Percentiles rank a stretch among this genome's conserved stretches.
phyloP scores from a whole-genome alignment of 2,329 filamentous ascomycete species.

The Monosporascus ibericus region DNA sequence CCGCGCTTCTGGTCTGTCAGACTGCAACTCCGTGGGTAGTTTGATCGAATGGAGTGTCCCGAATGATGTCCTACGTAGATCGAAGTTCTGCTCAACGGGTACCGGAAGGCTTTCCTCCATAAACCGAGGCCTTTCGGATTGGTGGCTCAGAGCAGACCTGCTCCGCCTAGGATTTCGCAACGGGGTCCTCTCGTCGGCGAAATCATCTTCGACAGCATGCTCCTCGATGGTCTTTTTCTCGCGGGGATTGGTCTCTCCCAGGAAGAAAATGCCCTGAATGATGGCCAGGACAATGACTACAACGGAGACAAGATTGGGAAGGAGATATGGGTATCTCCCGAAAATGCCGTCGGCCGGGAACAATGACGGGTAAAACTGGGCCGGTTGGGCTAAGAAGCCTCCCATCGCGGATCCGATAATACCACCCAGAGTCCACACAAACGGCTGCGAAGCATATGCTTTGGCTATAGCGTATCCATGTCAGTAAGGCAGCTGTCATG shows the following conservation, averaged over 20 bases:
- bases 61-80: slow-evolving; percentile 32
- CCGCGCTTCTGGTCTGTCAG: slow-evolving; percentile 2
- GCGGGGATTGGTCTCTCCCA: slow-evolving; percentile 40
- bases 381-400: slow-evolving; percentile 30
- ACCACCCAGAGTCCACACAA: slow-evolving; percentile 31
- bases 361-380: slow-evolving; percentile 27
- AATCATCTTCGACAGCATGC: slow-evolving; percentile 20
- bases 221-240: slow-evolving; percentile 14
- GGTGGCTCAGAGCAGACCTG: slow-evolving; percentile 5
- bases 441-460: slow-evolving; percentile 30
- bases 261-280: slow-evolving; percentile 52
- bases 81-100: slow-evolving; percentile 29
- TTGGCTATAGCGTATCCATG: slow-evolving; percentile 13
- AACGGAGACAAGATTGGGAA: slow-evolving; percentile 61
- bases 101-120: slow-evolving; percentile 29
- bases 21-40: slow-evolving; percentile 17
- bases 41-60: slow-evolving; percentile 36
- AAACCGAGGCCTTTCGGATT: slow-evolving; percentile 22
- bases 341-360: slow-evolving; percentile 35
- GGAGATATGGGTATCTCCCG: slow-evolving; percentile 65
- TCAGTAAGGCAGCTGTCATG: not conserved
- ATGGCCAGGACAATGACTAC: slow-evolving; percentile 56
- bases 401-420: slow-evolving; percentile 32
- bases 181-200: slow-evolving; percentile 22
- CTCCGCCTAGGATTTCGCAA: slow-evolving; percentile 11